A percentile compares a stretch with the other conserved stretches of the same genome.
These are phyloP conservation scores for Pseudogymnoascus sp. DNA, from an alignment of 2,329 filamentous ascomycete species.

Conservation along the genomic window DNA sequence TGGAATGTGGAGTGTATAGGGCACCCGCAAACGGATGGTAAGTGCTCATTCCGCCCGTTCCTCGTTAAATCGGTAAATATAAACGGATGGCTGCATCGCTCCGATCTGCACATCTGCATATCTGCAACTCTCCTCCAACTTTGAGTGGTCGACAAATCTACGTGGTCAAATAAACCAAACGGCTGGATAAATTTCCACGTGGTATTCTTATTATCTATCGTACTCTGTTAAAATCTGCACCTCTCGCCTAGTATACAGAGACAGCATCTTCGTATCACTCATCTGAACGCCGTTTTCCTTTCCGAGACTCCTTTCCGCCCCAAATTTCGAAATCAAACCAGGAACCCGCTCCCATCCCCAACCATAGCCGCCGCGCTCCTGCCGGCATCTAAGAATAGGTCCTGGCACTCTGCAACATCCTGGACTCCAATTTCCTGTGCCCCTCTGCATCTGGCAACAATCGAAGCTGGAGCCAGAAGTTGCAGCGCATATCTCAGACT, in stretches of 20 bases:
- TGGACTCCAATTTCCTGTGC: constrained; percentile 68
- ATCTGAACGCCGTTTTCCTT: constrained; percentile 12
- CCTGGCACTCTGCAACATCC: constrained; percentile 75
- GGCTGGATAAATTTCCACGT: constrained; percentile 1
- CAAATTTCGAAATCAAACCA: constrained; percentile 30
- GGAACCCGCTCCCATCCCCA: constrained; percentile 58
- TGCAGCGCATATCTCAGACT: constrained; percentile 91
- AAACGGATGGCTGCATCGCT: not conserved
- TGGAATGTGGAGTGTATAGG: constrained; percentile 2
- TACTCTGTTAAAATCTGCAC: constrained; percentile 2
- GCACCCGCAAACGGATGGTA: constrained; percentile 6
- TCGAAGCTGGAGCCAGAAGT: constrained; percentile 61
- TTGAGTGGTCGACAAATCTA: not conserved
- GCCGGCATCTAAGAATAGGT: constrained; percentile 75
- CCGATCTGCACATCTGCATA: not conserved
- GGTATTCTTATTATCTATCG: constrained; percentile 13
- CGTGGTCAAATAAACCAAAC: not conserved
- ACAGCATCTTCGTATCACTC: constrained; percentile 8
- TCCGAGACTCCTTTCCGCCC: constrained; percentile 5
- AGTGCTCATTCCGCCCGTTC: not conserved
- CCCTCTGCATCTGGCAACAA: constrained; percentile 80
- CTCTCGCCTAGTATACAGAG: constrained; percentile 2
- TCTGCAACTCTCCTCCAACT: not conserved
- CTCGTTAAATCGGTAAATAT: constrained; percentile 3
- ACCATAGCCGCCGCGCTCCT: constrained; percentile 66